phyloP scores from a whole-genome alignment of 306 rosid species.

The Potentilla sterilis region DNA sequence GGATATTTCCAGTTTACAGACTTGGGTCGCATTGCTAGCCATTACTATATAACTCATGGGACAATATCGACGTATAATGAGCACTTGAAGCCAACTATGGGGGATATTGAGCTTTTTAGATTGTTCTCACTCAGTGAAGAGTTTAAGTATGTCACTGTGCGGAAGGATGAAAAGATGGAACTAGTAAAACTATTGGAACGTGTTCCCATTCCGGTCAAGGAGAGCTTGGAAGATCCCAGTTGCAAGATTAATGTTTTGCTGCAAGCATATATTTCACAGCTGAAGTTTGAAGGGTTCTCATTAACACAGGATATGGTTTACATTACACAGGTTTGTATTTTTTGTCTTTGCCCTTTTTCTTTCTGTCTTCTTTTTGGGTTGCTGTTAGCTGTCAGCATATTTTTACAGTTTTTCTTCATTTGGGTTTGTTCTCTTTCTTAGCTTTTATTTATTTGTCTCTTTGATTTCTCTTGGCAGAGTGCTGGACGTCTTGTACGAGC shows the following conservation, averaged over 20 bases:
- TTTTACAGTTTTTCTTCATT: neutral
- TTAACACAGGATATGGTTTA: constrained; percentile 94
- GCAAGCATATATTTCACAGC: constrained; percentile 87
- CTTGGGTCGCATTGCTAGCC: constrained; percentile 96
- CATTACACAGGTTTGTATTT: constrained; percentile 76
- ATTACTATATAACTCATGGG: constrained; percentile 89
- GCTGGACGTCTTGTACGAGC: constrained; percentile 98
- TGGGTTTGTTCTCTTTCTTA: neutral
- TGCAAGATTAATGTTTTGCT: constrained; percentile 90
- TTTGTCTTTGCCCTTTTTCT: neutral
- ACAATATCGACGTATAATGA: constrained; percentile 89
- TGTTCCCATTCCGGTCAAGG: constrained; percentile 95
- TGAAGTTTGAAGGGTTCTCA: constrained; percentile 93
- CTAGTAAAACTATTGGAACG: constrained; percentile 84
- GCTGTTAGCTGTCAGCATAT: neutral
- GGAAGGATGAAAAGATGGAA: constrained; percentile 96
- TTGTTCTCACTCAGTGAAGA: constrained; percentile 95
- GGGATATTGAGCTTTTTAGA: constrained; percentile 86
- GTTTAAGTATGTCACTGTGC: constrained; percentile 84
- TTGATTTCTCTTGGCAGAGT: constrained; percentile 48
- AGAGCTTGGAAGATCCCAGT: constrained; percentile 96
- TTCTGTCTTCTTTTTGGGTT: neutral
- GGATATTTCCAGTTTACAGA: constrained; percentile 96
- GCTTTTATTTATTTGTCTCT: constrained; percentile 8
- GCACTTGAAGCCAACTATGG: constrained; percentile 96